phyloP scores from a whole-genome alignment of 2,329 filamentous ascomycete species.

The Hawksworthiomyces lignivorus region DNA sequence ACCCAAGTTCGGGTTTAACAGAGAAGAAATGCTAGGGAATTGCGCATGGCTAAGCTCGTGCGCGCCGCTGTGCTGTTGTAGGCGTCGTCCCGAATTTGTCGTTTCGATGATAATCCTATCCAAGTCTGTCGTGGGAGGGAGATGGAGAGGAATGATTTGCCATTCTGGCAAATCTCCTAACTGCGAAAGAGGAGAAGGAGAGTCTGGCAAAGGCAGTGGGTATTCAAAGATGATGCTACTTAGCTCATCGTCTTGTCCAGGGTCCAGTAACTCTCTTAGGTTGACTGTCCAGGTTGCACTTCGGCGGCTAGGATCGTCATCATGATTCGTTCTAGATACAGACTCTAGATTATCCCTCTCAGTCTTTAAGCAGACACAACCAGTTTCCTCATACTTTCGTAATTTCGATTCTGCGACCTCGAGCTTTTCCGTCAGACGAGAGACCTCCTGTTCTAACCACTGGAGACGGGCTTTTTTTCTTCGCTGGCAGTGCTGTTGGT shows the following conservation, averaged over 20 bases:
- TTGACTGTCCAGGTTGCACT: constrained; percentile 4
- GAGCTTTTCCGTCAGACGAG: constrained; percentile 7
- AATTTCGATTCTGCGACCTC: constrained; percentile 4
- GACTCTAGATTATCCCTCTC: neutral
- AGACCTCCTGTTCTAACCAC: constrained; percentile 15
- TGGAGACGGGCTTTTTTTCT: constrained; percentile 17
- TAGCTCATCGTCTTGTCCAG: constrained; percentile 9
- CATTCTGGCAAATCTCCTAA: neutral
- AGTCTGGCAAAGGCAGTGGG: constrained; percentile 1
- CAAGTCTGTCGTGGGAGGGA: constrained; percentile 4
- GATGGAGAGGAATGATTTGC: constrained; percentile 8
- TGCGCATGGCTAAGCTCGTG: constrained; percentile 9
- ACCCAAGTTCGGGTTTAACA: constrained; percentile 15
- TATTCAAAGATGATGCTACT: constrained; percentile 4
- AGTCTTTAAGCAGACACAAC: too few species aligned
- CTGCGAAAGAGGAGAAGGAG: neutral
- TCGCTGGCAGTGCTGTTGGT: constrained; percentile 18
- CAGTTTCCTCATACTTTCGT: neutral
- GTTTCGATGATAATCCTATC: constrained; percentile 6
- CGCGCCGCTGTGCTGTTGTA: neutral
- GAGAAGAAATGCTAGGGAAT: constrained; percentile 20
- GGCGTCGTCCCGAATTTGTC: constrained; percentile 4
- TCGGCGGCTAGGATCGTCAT: neutral
- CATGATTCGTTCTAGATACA: neutral
- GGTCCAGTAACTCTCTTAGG: constrained; percentile 4